Percentiles rank a stretch among this genome's conserved stretches.
Evolutionary conservation across 495 filamentous ascomycete species (phyloP).

Genomic region (Bombardia bombarda): DNA sequence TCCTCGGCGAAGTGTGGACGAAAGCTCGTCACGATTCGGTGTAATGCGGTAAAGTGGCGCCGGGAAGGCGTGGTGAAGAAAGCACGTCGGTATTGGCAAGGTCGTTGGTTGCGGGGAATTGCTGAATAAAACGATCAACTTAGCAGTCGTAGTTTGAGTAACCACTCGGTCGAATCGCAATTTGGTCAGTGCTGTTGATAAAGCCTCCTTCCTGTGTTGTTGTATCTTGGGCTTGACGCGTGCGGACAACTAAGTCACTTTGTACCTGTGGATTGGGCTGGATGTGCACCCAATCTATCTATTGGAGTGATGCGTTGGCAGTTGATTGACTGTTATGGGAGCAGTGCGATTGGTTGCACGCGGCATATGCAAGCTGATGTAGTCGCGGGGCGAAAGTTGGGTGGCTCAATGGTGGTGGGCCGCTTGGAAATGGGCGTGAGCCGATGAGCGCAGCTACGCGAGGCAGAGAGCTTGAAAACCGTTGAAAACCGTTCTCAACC

Average conservation of each 20-base stretch:
- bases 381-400: slow-evolving; percentile 41
- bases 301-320: slow-evolving; percentile 56
- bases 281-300: slow-evolving; percentile 49
- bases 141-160: slow-evolving; percentile 7
- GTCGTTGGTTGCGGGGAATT: slow-evolving; percentile 9
- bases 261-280: slow-evolving; percentile 43
- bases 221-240: slow-evolving; percentile 37
- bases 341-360: slow-evolving; percentile 46
- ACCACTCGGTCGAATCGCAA: slow-evolving; percentile 13
- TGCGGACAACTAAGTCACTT: slow-evolving; percentile 35
- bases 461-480: slow-evolving; percentile 10
- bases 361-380: slow-evolving; percentile 53
- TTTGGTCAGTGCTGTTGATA: slow-evolving; percentile 15
- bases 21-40: slow-evolving; percentile 11
- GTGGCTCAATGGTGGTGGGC: slow-evolving; percentile 30
- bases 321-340: slow-evolving; percentile 34
- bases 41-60: slow-evolving; percentile 7
- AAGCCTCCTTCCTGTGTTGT: slow-evolving; percentile 16
- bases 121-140: slow-evolving; percentile 6
- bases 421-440: slow-evolving; percentile 8
- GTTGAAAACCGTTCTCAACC: slow-evolving; percentile 12
- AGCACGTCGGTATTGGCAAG: slow-evolving; percentile 5
- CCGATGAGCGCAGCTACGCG: slow-evolving; percentile 37
- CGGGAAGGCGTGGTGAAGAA: neutral
- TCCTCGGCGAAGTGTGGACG: slow-evolving; percentile 27